phyloP scores from a whole-genome alignment of 768 basidiomycete species.

The Serendipita sp. region DNA sequence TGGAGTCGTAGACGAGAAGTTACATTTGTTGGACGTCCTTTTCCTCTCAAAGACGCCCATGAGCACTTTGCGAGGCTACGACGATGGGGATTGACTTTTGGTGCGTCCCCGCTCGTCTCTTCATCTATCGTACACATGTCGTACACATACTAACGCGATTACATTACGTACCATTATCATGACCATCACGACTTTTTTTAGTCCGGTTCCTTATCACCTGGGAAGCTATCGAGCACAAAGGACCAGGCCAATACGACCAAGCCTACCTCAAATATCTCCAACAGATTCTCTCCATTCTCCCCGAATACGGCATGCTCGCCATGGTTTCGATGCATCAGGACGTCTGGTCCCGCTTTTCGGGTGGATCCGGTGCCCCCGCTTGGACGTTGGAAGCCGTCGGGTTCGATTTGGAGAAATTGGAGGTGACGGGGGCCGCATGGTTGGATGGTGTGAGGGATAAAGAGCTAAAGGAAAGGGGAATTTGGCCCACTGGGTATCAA shows the following conservation, averaged over 20 bases:
- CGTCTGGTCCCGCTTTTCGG: conserved; percentile 67
- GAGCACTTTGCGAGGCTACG: conserved; percentile 66
- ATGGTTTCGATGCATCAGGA: conserved; percentile 84
- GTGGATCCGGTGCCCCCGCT: conserved; percentile 90
- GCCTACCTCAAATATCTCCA: conserved; percentile 73
- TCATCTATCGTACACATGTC: not conserved
- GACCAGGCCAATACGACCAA: conserved; percentile 76
- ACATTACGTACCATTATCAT: not conserved
- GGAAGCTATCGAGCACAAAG: conserved; percentile 92
- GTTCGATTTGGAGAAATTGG: conserved; percentile 65
- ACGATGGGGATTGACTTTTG: conserved; percentile 77
- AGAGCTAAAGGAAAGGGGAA: conserved; percentile 57
- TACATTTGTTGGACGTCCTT: conserved; percentile 82
- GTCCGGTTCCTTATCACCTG: conserved; percentile 90
- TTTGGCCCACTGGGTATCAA: conserved; percentile 91
- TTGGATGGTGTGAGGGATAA: conserved; percentile 61
- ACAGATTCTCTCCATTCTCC: conserved; percentile 47
- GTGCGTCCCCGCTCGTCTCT: conserved; percentile 29
- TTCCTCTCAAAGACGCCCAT: conserved; percentile 76
- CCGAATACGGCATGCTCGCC: conserved; percentile 53
- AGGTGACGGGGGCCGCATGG: conserved; percentile 79
- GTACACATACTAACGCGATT: no score
- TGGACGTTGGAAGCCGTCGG: conserved; percentile 86
- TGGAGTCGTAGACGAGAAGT: conserved; percentile 47
- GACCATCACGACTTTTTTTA: conserved; percentile 17